Base-by-base conservation (phyloP, 2,329 filamentous ascomycete species). In the Pseudogymnoascus sp. region DNA sequence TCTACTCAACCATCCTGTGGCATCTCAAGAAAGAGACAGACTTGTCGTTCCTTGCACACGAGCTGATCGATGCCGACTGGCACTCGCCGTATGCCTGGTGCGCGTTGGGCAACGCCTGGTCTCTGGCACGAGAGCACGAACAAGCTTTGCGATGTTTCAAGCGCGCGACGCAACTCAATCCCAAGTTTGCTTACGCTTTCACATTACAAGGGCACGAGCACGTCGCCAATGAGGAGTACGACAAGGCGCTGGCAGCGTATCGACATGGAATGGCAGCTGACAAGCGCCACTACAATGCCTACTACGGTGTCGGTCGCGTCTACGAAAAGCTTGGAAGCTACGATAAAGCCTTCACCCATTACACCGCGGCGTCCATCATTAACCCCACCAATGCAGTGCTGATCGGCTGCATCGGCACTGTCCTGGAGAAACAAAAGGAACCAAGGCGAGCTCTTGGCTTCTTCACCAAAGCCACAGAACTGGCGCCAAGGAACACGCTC, bases 1-100 rank as follows among this genome's bases (percentile, higher is more conserved):
- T 97, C 37, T 99, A 96, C 76, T 97, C 93, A 12, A 99, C 94
- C 0, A 88, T 96, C n/a, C 82, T 99, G n/a, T 99, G 95, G 94
- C 92, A 97, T 74, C 78, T 97, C 66, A 96, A 96, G 75, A 88
- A 90, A 66, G 93, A 97, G 72, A 90, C 92, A 0, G 91, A 97
- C 65, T 81, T 99, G 21, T 92, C 93, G 0, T 96, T 94, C 75
- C 81, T 99, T 28, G 91, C 93, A 0, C 93, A 97, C 71, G 91
- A 95, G 70, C 81, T 97, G 42, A 84, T 96, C 61, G 93, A 97
- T 67, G 80, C 89, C 14, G 90, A 92, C 65, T 94, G 92, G 77
- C 82, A 94, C 67, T 93, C 92, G 0, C 93, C 94, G 1, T 89
- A 99, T 75, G 92, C 94, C 3, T 99, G 94, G 95, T 97, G 92